phyloP scores from a whole-genome alignment of 352 stramenopile genomes.

The Globisporangium sylvaticum region DNA sequence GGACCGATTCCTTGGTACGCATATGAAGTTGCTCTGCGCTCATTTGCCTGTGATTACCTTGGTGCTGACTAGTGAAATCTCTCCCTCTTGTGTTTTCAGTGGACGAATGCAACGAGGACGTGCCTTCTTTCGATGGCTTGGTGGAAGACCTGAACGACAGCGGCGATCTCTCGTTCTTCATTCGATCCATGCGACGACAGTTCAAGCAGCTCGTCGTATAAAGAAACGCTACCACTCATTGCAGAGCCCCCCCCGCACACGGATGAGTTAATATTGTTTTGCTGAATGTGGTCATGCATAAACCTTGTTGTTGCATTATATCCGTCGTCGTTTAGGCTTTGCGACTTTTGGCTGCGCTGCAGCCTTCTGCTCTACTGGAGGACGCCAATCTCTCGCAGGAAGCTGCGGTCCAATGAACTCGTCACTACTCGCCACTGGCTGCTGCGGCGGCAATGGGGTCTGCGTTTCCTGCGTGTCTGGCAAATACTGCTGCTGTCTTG shows the following conservation, averaged over 20 bases:
- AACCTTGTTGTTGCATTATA: not conserved
- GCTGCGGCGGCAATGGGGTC: not conserved
- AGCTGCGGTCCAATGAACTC: slow-evolving; percentile 11
- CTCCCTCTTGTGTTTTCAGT: slow-evolving; percentile 27
- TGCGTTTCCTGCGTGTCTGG: not conserved
- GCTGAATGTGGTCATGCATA: slow-evolving; percentile 1
- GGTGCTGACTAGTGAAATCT: not conserved
- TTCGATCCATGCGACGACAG: slow-evolving; percentile 72
- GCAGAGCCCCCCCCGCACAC: not conserved
- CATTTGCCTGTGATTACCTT: not conserved
- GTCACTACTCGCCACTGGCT: not conserved
- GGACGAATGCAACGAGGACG: slow-evolving; percentile 51
- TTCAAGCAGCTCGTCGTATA: slow-evolving; percentile 62
- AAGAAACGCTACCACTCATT: not conserved
- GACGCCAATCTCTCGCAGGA: not conserved
- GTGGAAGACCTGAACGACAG: slow-evolving; percentile 58
- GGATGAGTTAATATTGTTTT: slow-evolving; percentile 7
- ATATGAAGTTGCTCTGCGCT: not conserved
- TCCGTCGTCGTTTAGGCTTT: slow-evolving; percentile 10
- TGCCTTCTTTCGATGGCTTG: slow-evolving; percentile 43
- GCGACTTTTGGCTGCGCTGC: not conserved
- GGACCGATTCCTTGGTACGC: slow-evolving; percentile 58
- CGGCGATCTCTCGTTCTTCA: slow-evolving; percentile 69
- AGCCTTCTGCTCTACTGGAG: not conserved
- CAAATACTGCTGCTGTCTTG: not conserved